phyloP scores from a whole-genome alignment of 306 rosid genomes.

The Hippophae gyantsensis region DNA sequence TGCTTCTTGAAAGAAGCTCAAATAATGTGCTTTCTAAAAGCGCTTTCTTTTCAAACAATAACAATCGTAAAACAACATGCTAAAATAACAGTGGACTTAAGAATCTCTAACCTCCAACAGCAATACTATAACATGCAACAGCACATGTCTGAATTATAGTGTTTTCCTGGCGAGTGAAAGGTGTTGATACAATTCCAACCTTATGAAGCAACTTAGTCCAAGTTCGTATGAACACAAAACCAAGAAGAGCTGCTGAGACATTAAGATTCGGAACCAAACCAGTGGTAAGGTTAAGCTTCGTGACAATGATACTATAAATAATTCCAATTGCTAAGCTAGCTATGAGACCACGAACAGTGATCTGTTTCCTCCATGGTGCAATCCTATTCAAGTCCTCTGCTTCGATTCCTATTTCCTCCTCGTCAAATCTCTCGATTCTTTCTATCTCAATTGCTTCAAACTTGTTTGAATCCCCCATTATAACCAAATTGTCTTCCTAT shows the following conservation, averaged over 20 bases:
- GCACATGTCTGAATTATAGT: conserved; percentile 95
- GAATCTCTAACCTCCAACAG: conserved; percentile 66
- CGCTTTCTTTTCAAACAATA: too few species aligned
- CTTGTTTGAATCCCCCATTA: conserved; percentile 27
- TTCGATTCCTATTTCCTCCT: conserved; percentile 36
- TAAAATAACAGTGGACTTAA: too few species aligned
- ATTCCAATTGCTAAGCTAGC: conserved; percentile 64
- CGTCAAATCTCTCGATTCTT: conserved; percentile 21
- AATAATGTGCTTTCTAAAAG: too few species aligned
- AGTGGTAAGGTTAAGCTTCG: conserved; percentile 90
- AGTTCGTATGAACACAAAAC: conserved; percentile 65
- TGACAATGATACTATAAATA: conserved; percentile 78
- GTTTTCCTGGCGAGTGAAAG: conserved; percentile 94
- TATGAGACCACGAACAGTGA: conserved; percentile 66
- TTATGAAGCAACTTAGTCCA: conserved; percentile 74
- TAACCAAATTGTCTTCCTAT: conserved; percentile 9
- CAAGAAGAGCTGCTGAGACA: conserved; percentile 95
- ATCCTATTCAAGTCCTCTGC: conserved; percentile 41
- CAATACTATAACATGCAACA: conserved; percentile 89
- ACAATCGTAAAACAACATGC: too few species aligned
- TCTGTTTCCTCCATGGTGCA: conserved; percentile 63
- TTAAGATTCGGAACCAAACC: conserved; percentile 92
- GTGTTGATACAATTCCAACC: conserved; percentile 65
- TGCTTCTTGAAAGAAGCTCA: too few species aligned
- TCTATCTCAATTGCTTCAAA: conserved; percentile 43